phyloP scores from a whole-genome alignment of 768 basidiomycete species.

The Termitomyces heimii region DNA sequence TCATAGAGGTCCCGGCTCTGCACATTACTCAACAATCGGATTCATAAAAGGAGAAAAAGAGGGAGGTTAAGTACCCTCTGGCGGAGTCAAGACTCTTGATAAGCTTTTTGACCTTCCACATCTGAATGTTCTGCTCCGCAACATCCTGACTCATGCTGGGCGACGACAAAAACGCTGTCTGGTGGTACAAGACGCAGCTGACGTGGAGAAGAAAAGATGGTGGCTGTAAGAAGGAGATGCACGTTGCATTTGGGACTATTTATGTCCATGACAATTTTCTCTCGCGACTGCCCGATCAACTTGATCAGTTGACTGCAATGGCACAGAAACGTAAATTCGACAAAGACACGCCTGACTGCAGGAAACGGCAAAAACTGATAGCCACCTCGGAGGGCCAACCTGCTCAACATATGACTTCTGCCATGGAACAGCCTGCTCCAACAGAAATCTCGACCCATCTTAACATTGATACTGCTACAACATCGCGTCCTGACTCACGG shows the following conservation, averaged over 20 bases:
- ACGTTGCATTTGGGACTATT: constrained; percentile 17
- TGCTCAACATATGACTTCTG: constrained; percentile 8
- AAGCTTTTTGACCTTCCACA: constrained; percentile 99
- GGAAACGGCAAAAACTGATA: constrained; percentile 29
- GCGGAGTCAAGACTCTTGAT: constrained; percentile 96
- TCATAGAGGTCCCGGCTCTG: constrained; percentile 97
- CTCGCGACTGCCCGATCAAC: constrained; percentile 11
- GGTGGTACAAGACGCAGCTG: constrained; percentile 22
- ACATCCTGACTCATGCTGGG: constrained; percentile 74
- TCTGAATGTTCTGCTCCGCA: constrained; percentile 94
- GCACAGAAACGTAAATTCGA: constrained; percentile 35
- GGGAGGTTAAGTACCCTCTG: constrained; percentile 55
- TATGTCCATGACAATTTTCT: constrained; percentile 14
- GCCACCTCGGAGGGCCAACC: constrained; percentile 9
- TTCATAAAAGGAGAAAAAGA: constrained; percentile 7
- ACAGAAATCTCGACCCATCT: background rate
- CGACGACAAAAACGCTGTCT: constrained; percentile 26
- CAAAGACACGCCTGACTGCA: constrained; percentile 13
- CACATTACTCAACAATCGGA: constrained; percentile 16
- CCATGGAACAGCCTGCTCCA: background rate
- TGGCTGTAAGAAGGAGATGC: constrained; percentile 17
- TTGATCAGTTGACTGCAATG: constrained; percentile 1
- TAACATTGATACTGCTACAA: background rate
- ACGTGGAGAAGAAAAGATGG: constrained; percentile 12
- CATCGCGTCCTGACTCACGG: constrained; percentile 3